Percentiles rank a stretch among this genome's conserved stretches.
Conservation (phyloP, 352 stramenopile species). For the Aphanomyces cochlioides region DNA sequence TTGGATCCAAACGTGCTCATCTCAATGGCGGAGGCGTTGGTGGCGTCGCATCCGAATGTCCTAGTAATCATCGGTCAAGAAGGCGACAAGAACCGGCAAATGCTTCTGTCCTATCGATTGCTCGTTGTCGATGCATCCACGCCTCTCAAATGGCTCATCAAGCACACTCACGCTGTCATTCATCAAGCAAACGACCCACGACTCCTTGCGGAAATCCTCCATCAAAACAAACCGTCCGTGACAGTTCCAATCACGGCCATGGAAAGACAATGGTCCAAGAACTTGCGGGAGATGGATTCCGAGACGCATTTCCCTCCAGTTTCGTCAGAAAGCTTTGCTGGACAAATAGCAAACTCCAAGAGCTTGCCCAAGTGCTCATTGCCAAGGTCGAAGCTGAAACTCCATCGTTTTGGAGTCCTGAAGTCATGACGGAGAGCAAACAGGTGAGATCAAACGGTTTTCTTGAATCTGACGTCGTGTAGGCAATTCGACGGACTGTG, state of each 20-base stretch:
- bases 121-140: neutral
- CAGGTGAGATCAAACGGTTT: too few species aligned
- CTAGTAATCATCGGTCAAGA: neutral
- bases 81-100: neutral
- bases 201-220: neutral
- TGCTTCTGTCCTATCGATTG: neutral
- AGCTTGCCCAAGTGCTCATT: neutral
- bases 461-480: too few species aligned
- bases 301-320: neutral
- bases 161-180: neutral
- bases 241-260: conserved; percentile 7
- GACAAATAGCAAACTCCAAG: neutral
- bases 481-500: conserved; percentile 36
- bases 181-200: conserved; percentile 1
- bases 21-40: neutral
- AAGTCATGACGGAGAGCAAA: neutral
- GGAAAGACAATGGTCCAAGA: neutral
- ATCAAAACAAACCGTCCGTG: neutral
- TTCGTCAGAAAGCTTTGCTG: neutral
- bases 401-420: neutral
- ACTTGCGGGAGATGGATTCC: neutral
- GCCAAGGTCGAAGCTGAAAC: neutral
- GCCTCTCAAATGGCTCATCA: conserved; percentile 12
- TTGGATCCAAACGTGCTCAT: neutral
- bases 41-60: neutral